Percentiles rank a stretch among this genome's conserved stretches.
These are phyloP conservation scores for Fusarium papillatum DNA, from an alignment of 2,329 filamentous ascomycete species.

Conservation along the genomic window DNA sequence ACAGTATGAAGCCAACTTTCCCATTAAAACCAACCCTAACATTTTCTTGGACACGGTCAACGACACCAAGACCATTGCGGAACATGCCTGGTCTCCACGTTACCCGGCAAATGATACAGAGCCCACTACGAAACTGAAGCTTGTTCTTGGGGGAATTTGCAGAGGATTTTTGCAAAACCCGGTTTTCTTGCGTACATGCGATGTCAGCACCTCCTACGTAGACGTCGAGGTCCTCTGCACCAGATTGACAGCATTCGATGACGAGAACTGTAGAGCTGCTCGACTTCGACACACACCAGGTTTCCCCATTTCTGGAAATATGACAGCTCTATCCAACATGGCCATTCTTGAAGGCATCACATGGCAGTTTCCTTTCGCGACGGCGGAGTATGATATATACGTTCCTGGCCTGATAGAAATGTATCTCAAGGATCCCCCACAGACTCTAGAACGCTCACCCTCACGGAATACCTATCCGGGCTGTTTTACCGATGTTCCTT, in stretches of 20 bases:
- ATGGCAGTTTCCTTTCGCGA: not conserved
- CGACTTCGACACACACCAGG: not conserved
- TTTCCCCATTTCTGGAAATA: not conserved
- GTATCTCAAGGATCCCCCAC: not conserved
- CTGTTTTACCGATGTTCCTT: not conserved
- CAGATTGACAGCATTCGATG: not conserved
- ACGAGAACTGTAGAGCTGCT: not conserved
- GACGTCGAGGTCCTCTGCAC: not conserved
- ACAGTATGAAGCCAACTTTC: not conserved
- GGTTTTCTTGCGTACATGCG: not conserved
- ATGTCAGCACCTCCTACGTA: not conserved
- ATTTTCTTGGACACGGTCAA: not conserved
- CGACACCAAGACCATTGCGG: not conserved
- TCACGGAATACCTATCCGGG: too few relatives aligned
- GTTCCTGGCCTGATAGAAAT: not conserved
- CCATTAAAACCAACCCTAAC: not conserved
- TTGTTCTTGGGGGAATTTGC: constrained; percentile 7
- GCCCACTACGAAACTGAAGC: not conserved
- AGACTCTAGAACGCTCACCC: too few relatives aligned
- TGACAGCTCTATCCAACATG: not conserved
- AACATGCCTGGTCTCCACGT: not conserved
- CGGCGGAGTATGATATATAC: not conserved
- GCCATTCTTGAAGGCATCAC: accelerated
- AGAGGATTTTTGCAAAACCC: too few relatives aligned
- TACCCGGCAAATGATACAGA: not conserved